Base-by-base conservation (phyloP, 768 basidiomycete genomes). In the Amanita inopinata region DNA sequence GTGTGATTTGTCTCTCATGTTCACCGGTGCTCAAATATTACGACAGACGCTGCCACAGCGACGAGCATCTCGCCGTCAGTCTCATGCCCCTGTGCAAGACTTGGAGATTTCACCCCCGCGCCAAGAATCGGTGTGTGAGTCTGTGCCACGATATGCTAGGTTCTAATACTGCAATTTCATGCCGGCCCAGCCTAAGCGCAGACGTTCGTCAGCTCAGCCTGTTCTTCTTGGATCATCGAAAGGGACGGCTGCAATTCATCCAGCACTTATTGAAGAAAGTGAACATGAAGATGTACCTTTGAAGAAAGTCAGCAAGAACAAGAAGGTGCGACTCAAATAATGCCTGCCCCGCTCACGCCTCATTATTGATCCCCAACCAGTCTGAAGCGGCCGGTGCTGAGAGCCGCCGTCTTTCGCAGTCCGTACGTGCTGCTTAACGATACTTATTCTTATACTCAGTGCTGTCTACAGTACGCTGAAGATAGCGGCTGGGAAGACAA, bases 401-500 rank as follows among this genome's bases (percentile, higher is more conserved):
- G 48, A 64, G 66, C 23, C 75, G 82, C 22, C 73, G 78, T 27
- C 64, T 70, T 9, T 80, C 81, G 17, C 69, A 70, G 46, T 48
- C 64, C 38, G 67, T 68, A 37, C 33, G 60, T 56, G 12, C 25
- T 39, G 17, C 14, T 12, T 5, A 37, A 14, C 4, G 15, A 8
- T 5, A 12, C 23, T 10, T n/a, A 28, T 7, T n/a, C 27, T 10
- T 20, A 19, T 11, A 46, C 27, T 35, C 38, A 12, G 46, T 33
- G 11, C 25, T 37, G 32, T 42, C 43, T 45, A 18, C 39, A 46
- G 48, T 40, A 48, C 14, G 63, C 57, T 19, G 81, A 84, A 28
- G 84, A 86, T 40, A 88, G 85, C 51, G 85, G 84, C 24, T 90
- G 87, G 86, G 87, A 90, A 54, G 87, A 89, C 50, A 88, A 87